Evolutionary conservation across 345 rosid species (phyloP), one percentile per base, ranked within the genome.

Genomic region (Brassica incana): DNA sequence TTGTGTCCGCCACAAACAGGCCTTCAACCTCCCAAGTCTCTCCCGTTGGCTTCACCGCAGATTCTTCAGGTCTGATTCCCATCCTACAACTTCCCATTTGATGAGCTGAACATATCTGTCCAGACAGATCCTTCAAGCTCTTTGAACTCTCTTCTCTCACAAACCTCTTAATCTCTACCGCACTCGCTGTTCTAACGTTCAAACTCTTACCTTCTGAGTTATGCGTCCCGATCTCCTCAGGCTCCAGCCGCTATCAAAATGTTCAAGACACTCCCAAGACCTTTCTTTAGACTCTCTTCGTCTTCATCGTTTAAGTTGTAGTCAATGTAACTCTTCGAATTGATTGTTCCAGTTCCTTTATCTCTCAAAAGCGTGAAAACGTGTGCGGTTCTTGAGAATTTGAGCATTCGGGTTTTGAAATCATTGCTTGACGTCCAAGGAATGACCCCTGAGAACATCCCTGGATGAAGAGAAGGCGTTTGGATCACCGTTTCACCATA

Each of bases 51-150:
- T 77, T 84, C 87, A 94, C 97, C 6, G 82, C 96, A 0, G 97
- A 92, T n/a, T 69, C 74, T 64, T 78, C 85, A 0, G 90, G 90
- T 33, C 84, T 84, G 1, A 77, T 73, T 9, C 97, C 98, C 96
- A 94, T 91, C 77, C 94, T 82, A 81, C 96, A 94, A 73, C 96
- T 94, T 18, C 95, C 97, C 97, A 91, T 92, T 82, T 94, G 95
- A 81, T 94, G 98, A 52, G 97, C 97, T 33, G 98, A 94, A 77
- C 90, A 79, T 29, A 91, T 70, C 9, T 84, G 86, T 2, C 87
- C 78, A 1, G 84, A 66, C 52, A 89, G 71, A 77, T 78, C 84
- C 38, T 83, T 83, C 54, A 91, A 72, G 35, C 81, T 62, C 79
- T 84, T 82, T 45, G 81, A 75, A 60, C 90, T 92, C 84, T 93